phyloP scores from a whole-genome alignment of 805 yeast species.

The Cephaloascus albidus region DNA sequence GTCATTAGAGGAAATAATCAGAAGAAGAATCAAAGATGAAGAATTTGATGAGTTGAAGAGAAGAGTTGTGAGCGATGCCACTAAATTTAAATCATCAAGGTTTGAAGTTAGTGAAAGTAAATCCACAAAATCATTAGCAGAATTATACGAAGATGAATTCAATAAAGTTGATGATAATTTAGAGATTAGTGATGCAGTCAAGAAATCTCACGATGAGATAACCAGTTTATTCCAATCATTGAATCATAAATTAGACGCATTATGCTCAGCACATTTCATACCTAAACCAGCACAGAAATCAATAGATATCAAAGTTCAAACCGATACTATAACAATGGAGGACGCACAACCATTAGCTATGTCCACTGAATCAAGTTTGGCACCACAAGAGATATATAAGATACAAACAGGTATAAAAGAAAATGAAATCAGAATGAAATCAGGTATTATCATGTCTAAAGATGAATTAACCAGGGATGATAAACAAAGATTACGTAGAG shows the following conservation, averaged over 20 bases:
- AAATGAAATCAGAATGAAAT: conserved; percentile 57
- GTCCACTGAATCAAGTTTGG: conserved; percentile 65
- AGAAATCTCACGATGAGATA: conserved; percentile 73
- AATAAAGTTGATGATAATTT: conserved; percentile 32
- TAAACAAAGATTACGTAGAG: conserved; percentile 77
- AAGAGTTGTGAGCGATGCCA: conserved; percentile 57
- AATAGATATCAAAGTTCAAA: conserved; percentile 73
- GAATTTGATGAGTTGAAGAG: conserved; percentile 82
- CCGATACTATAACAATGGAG: conserved; percentile 83
- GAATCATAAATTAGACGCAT: conserved; percentile 70
- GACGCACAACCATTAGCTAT: conserved; percentile 90
- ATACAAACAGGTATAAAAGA: conserved; percentile 32
- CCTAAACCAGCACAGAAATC: conserved; percentile 83
- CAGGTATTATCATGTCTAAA: conserved; percentile 74
- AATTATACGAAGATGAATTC: conserved; percentile 82
- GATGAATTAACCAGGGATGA: conserved; percentile 80
- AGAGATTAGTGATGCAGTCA: conserved; percentile 53
- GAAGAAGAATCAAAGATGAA: conserved; percentile 64
- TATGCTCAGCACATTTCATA: conserved; percentile 89
- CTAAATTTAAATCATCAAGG: conserved; percentile 40
- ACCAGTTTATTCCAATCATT: conserved; percentile 51
- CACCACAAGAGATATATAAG: conserved; percentile 90
- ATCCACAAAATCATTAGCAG: conserved; percentile 83
- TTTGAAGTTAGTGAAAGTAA: conserved; percentile 76
- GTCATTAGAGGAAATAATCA: conserved; percentile 78